phyloP scores from a whole-genome alignment of 2,329 filamentous ascomycete species.

The Scytalidium lignicola region DNA sequence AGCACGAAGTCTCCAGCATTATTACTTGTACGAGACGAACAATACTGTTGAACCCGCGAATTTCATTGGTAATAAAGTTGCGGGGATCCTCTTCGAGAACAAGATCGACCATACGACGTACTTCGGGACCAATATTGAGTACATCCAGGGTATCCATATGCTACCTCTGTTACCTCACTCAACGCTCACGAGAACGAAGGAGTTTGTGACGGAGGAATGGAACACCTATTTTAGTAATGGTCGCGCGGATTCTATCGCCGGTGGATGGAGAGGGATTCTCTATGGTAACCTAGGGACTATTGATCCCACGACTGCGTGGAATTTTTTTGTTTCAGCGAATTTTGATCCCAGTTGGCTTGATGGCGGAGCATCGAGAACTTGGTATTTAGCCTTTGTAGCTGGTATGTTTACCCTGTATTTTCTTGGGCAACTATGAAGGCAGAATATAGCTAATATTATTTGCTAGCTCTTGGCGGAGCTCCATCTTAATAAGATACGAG shows the following conservation, averaged over 20 bases:
- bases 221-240: conserved; percentile 67
- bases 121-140: conserved; percentile 70
- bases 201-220: conserved; percentile 83
- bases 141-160: conserved; percentile 51
- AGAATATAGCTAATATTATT: not conserved
- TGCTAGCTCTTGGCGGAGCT: not conserved
- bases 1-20: conserved; percentile 65
- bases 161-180: conserved; percentile 38
- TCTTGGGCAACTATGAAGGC: not conserved
- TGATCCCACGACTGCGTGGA: conserved; percentile 63
- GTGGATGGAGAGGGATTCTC: conserved; percentile 82
- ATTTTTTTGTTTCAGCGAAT: conserved; percentile 63
- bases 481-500: not conserved
- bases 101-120: conserved; percentile 92
- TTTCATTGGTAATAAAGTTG: conserved; percentile 77
- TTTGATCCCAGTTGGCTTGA: conserved; percentile 71
- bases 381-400: conserved; percentile 77
- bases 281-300: conserved; percentile 77
- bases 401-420: conserved; percentile 36
- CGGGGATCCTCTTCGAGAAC: conserved; percentile 80
- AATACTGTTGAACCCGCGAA: conserved; percentile 68
- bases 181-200: conserved; percentile 56
- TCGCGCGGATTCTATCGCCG: conserved; percentile 57
- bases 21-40: conserved; percentile 72
- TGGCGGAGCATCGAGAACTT: conserved; percentile 76